A percentile compares a stretch with the other conserved stretches of the same genome.
Conservation (phyloP, 2,329 filamentous ascomycete species). For the Microsporum canis region DNA sequence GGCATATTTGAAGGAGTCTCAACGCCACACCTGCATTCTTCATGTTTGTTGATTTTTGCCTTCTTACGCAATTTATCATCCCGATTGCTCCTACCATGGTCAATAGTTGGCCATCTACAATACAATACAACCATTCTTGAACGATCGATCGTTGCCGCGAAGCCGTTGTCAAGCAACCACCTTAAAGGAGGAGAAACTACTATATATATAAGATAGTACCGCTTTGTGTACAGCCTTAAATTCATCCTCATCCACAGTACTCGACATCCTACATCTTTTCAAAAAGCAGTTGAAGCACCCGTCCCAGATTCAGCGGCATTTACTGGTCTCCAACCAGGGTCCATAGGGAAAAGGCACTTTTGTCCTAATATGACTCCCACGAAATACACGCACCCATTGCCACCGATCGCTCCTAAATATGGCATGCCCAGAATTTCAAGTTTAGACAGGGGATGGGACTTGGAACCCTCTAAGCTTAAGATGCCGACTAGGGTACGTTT, state of each 20-base stretch:
- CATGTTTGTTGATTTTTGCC: background rate
- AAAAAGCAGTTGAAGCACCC: slow-evolving; percentile 19
- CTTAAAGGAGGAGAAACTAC: background rate
- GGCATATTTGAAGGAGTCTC: background rate
- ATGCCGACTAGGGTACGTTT: slow-evolving; percentile 36
- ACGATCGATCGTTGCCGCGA: background rate
- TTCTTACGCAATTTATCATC: background rate
- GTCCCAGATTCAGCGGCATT: slow-evolving; percentile 16
- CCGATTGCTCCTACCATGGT: background rate
- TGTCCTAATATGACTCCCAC: slow-evolving; percentile 25
- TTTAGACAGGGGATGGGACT: slow-evolving; percentile 23
- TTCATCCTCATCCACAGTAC: background rate
- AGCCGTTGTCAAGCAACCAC: background rate
- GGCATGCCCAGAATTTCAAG: slow-evolving; percentile 23
- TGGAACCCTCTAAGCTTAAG: slow-evolving; percentile 22
- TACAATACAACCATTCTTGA: background rate
- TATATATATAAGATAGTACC: background rate
- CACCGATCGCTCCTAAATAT: slow-evolving; percentile 37
- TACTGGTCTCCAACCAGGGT: too few species aligned
- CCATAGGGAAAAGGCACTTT: background rate
- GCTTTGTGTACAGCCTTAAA: background rate
- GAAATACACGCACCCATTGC: slow-evolving; percentile 30
- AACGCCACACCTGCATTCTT: background rate
- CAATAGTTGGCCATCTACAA: too few species aligned
- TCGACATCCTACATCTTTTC: background rate